A percentile compares a stretch with the other conserved stretches of the same genome.
Evolutionary conservation across 106 monocot genomes (phyloP).

Genomic region (Apostasia shenzhenica): DNA sequence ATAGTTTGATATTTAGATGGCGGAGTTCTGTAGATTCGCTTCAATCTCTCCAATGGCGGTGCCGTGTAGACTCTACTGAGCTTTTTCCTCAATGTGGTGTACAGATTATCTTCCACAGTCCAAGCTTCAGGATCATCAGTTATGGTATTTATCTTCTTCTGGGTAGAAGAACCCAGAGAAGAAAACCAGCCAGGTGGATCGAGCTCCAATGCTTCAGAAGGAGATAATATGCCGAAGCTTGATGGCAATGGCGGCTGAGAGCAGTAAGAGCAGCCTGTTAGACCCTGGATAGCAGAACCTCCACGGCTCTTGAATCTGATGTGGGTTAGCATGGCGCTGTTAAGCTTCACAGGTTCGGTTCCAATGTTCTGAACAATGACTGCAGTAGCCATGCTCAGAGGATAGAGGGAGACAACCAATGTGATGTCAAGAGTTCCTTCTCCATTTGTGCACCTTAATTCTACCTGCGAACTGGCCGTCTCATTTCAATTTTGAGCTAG

Average conservation of each 20-base stretch:
- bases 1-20: conserved; percentile 82
- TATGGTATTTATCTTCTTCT: conserved; percentile 6
- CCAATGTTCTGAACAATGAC: conserved; percentile 77
- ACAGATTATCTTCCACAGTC: conserved; percentile 56
- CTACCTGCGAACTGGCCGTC: conserved; percentile 25
- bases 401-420: conserved; percentile 70
- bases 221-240: conserved; percentile 54
- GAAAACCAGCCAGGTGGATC: conserved; percentile 36
- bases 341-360: conserved; percentile 34
- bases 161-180: conserved; percentile 4
- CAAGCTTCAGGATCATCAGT: conserved; percentile 20
- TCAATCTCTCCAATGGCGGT: conserved; percentile 72
- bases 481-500: neutral
- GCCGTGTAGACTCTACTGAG: conserved; percentile 69
- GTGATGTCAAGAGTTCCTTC: conserved; percentile 62
- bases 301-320: conserved; percentile 47
- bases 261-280: conserved; percentile 66
- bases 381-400: conserved; percentile 71
- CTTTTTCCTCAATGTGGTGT: conserved; percentile 42
- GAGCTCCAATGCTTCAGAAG: conserved; percentile 54
- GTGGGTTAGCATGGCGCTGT: conserved; percentile 67
- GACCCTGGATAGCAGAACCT: conserved; percentile 68
- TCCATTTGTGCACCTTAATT: conserved; percentile 78
- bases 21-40: conserved; percentile 60
- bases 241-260: conserved; percentile 51